Evolutionary conservation across 352 stramenopile genomes (phyloP).

Genomic region (Lagenidium sp.): DNA sequence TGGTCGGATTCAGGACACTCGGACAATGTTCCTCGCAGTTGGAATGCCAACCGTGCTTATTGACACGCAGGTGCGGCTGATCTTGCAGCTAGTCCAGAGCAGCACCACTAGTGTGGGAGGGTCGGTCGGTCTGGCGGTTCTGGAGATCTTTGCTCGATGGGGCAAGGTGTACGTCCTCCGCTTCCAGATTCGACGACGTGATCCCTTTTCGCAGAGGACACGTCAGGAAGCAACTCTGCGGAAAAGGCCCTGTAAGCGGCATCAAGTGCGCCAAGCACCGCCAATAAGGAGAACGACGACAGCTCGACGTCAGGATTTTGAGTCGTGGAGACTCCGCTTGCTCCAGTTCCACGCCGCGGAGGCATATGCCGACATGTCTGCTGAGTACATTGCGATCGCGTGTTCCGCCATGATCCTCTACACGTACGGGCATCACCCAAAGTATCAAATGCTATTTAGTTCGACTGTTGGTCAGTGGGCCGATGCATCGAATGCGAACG

Average conservation of each 20-base stretch:
- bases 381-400: conserved; percentile 36
- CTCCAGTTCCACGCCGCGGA: conserved; percentile 6
- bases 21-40: conserved; percentile 28
- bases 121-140: conserved; percentile 17
- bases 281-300: neutral
- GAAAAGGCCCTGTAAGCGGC: neutral
- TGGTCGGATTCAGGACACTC: conserved; percentile 19
- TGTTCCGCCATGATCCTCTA: conserved; percentile 24
- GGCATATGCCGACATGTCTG: conserved; percentile 23
- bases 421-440: conserved; percentile 22
- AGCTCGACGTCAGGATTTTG: too few species aligned
- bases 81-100: conserved; percentile 19
- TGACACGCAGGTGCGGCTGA: conserved; percentile 31
- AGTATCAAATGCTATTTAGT: conserved; percentile 11
- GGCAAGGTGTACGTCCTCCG: conserved; percentile 17
- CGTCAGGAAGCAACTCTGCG: neutral
- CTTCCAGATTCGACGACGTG: conserved; percentile 10
- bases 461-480: neutral
- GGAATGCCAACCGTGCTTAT: conserved; percentile 30
- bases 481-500: too few species aligned
- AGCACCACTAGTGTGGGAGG: conserved; percentile 14
- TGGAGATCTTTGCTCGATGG: conserved; percentile 22
- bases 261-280: neutral
- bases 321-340: neutral
- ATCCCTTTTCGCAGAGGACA: neutral